Percentiles rank a stretch among this genome's conserved stretches.
phyloP scores from a whole-genome alignment of 1,284 basidiomycete species.

The Ceratorhiza oryzae-sativae region DNA sequence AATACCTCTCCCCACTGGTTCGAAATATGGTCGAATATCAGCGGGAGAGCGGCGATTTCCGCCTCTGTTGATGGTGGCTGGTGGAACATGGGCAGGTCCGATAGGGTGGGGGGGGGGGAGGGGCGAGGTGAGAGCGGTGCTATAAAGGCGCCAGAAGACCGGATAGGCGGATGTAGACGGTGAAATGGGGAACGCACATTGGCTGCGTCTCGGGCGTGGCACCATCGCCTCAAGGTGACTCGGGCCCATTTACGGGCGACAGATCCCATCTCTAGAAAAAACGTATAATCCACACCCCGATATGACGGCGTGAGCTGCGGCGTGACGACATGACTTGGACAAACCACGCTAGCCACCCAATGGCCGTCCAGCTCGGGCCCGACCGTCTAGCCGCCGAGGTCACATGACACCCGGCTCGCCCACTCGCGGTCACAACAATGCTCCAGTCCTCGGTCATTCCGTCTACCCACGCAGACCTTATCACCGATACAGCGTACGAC shows the following conservation, averaged over 20 bases:
- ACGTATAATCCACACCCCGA: no score
- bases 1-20: background rate
- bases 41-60: slow-evolving; percentile 1
- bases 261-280: background rate
- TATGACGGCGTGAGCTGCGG: background rate
- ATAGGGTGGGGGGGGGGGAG: background rate
- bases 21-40: background rate
- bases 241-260: no score
- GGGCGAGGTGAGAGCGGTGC: background rate
- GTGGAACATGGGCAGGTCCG: slow-evolving; percentile 3
- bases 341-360: slow-evolving; percentile 1
- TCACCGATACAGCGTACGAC: slow-evolving; percentile 86
- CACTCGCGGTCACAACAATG: slow-evolving; percentile 44
- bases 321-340: background rate
- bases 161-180: no score
- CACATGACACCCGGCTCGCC: background rate
- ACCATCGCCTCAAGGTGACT: background rate
- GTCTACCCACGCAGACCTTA: slow-evolving; percentile 75
- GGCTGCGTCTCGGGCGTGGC: background rate
- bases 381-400: background rate
- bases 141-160: background rate
- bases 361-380: background rate
- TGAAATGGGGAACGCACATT: no score
- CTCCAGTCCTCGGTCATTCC: slow-evolving; percentile 48
- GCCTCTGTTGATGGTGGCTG: slow-evolving; percentile 3